These are phyloP conservation scores for Pulicaria dysenterica DNA, from an alignment of 129 eudicot genomes.

Conservation along the genomic window DNA sequence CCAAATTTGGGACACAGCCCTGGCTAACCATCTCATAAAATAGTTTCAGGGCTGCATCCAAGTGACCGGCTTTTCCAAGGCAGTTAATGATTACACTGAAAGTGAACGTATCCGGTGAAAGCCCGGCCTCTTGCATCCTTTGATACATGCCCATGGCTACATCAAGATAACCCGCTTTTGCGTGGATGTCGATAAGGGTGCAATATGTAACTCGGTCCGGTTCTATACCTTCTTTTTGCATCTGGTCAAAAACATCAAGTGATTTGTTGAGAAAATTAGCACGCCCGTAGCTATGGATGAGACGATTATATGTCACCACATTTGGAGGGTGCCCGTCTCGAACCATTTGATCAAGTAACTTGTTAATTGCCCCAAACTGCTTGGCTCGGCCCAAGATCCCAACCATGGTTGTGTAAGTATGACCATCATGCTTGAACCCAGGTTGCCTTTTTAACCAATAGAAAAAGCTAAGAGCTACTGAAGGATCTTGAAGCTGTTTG, in stretches of 20 bases:
- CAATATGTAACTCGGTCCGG: conserved; percentile 98
- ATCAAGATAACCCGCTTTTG: conserved; percentile 94
- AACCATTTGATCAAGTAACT: conserved; percentile 84
- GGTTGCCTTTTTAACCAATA: conserved; percentile 76
- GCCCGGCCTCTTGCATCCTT: conserved; percentile 93
- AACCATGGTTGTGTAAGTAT: conserved; percentile 97
- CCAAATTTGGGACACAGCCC: conserved; percentile 88
- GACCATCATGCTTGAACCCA: conserved; percentile 92
- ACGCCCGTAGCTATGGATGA: conserved; percentile 92
- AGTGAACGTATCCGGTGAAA: conserved; percentile 96
- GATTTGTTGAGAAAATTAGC: conserved; percentile 93
- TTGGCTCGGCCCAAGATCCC: conserved; percentile 94
- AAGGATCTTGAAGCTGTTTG: conserved; percentile 78
- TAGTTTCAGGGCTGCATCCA: conserved; percentile 81
- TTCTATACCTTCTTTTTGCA: conserved; percentile 72
- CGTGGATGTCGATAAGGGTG: conserved; percentile 98
- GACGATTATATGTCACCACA: conserved; percentile 92
- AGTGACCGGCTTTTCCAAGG: conserved; percentile 89
- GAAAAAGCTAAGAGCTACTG: conserved; percentile 79
- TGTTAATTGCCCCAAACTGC: conserved; percentile 72
- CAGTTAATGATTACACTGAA: conserved; percentile 95
- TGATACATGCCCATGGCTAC: conserved; percentile 90
- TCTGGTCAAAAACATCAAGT: conserved; percentile 67
- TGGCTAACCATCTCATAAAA: conserved; percentile 87
- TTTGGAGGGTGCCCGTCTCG: conserved; percentile 83